phyloP scores from a whole-genome alignment of 768 basidiomycete species.

The Agaricus subrufescens region DNA sequence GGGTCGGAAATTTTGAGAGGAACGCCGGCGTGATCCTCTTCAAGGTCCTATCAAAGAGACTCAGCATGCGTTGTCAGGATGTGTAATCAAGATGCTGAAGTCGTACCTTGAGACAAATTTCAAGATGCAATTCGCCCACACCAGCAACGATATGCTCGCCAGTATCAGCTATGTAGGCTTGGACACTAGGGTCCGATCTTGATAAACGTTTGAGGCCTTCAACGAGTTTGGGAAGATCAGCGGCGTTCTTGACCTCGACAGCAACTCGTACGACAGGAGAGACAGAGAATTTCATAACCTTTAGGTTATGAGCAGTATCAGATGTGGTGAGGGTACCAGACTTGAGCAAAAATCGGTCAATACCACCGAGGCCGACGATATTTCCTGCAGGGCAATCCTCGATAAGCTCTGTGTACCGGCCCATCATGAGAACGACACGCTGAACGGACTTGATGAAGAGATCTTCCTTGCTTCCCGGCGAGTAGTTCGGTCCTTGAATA shows the following conservation, averaged over 20 bases:
- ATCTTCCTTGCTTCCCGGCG: constrained; percentile 98
- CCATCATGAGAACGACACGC: constrained; percentile 99
- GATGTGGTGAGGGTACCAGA: constrained; percentile 96
- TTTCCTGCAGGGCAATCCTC: constrained; percentile 99
- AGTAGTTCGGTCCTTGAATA: constrained; percentile 98
- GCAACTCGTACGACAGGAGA: constrained; percentile 99
- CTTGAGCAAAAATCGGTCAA: constrained; percentile 99
- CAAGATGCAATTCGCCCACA: constrained; percentile 98
- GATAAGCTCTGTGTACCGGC: constrained; percentile 95
- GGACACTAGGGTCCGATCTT: constrained; percentile 99
- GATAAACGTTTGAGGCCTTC: constrained; percentile 99
- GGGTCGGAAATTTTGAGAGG: constrained; percentile 98
- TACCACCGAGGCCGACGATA: constrained; percentile 98
- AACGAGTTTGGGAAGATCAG: constrained; percentile 98
- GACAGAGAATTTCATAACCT: constrained; percentile 99
- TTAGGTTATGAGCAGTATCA: constrained; percentile 99
- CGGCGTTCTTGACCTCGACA: constrained; percentile 99
- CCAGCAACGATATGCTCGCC: constrained; percentile 99
- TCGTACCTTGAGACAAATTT: constrained; percentile 94
- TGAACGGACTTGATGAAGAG: constrained; percentile 97
- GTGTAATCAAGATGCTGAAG: too few species aligned
- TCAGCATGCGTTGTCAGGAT: not conserved
- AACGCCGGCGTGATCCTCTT: constrained; percentile 99
- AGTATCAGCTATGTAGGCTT: constrained; percentile 86
- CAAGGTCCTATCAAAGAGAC: constrained; percentile 65